These are phyloP conservation scores for Scheffersomyces stambukii DNA, from an alignment of 1,139 yeast species.

Conservation along the genomic window DNA sequence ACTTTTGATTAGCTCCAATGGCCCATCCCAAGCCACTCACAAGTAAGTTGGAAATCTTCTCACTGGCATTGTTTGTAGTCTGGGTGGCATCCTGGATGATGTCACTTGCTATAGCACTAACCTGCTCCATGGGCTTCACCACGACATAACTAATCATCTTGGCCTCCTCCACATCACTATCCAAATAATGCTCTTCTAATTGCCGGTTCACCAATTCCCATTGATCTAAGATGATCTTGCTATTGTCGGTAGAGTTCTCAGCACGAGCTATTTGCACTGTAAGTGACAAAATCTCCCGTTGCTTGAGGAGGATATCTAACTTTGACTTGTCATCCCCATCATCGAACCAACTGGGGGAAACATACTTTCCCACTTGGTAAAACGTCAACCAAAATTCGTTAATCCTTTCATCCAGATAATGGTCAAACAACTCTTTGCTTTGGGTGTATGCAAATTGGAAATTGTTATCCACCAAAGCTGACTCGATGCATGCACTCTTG, in stretches of 20 bases:
- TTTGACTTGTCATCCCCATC: conserved; percentile 18
- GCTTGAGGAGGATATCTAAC: conserved; percentile 28
- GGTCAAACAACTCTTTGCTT: conserved; percentile 26
- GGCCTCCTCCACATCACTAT: conserved; percentile 7
- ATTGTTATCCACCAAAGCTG: conserved; percentile 51
- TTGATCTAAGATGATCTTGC: conserved; percentile 31
- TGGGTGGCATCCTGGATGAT: conserved; percentile 28
- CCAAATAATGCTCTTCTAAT: conserved; percentile 19
- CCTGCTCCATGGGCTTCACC: conserved; percentile 7
- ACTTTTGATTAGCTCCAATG: conserved; percentile 46
- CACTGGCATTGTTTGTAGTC: conserved; percentile 39
- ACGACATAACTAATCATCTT: conserved; percentile 4
- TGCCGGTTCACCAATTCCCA: conserved; percentile 30
- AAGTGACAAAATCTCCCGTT: conserved; percentile 46
- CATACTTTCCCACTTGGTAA: conserved; percentile 57
- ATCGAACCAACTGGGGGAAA: conserved; percentile 46
- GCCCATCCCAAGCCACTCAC: conserved; percentile 67
- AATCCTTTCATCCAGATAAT: conserved; percentile 17
- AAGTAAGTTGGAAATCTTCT: conserved; percentile 47
- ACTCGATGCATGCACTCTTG: conserved; percentile 52
- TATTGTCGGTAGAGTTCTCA: conserved; percentile 21
- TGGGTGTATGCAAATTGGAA: conserved; percentile 48
- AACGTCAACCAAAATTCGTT: conserved; percentile 54
- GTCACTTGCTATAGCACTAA: conserved; percentile 22
- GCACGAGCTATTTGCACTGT: conserved; percentile 29